Evolutionary conservation across 441 rosid genomes (phyloP).

Genomic region (Macaranga tanarius): DNA sequence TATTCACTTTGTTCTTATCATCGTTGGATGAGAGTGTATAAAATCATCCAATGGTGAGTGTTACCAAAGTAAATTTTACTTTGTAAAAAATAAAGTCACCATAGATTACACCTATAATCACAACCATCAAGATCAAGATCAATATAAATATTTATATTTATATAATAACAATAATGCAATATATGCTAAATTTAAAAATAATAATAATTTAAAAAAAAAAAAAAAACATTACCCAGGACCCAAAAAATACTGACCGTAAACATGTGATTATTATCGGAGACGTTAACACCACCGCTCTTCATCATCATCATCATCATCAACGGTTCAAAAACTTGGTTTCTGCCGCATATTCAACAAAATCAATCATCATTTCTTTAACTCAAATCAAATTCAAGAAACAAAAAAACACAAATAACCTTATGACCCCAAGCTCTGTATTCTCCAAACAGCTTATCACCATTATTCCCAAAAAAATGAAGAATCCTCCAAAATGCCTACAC

Average conservation of each 20-base stretch:
- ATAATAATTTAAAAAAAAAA: background rate
- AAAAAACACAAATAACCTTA: slow-evolving; percentile 5
- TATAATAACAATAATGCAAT: too few species aligned
- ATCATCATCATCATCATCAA: slow-evolving; percentile 31
- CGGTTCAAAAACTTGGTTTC: slow-evolving; percentile 46
- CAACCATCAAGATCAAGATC: too few species aligned
- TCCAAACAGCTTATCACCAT: slow-evolving; percentile 57
- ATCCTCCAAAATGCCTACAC: slow-evolving; percentile 71
- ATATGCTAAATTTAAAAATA: too few species aligned
- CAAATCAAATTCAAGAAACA: background rate
- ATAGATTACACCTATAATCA: too few species aligned
- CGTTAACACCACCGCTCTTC: slow-evolving; percentile 20
- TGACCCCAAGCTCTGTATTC: slow-evolving; percentile 49
- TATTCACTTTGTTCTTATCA: too few species aligned
- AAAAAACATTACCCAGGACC: background rate
- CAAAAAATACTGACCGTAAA: slow-evolving; percentile 36
- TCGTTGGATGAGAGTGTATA: too few species aligned
- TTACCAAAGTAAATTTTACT: too few species aligned
- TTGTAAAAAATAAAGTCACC: too few species aligned
- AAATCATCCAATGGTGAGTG: too few species aligned
- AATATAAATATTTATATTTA: too few species aligned
- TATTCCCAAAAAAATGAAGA: slow-evolving; percentile 56
- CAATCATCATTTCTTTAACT: background rate
- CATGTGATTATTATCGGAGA: slow-evolving; percentile 30
- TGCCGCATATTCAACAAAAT: slow-evolving; percentile 13